Evolutionary conservation across 768 basidiomycete genomes (phyloP), one percentile per base, ranked within the genome.

Genomic region (Phylloporus sp.): DNA sequence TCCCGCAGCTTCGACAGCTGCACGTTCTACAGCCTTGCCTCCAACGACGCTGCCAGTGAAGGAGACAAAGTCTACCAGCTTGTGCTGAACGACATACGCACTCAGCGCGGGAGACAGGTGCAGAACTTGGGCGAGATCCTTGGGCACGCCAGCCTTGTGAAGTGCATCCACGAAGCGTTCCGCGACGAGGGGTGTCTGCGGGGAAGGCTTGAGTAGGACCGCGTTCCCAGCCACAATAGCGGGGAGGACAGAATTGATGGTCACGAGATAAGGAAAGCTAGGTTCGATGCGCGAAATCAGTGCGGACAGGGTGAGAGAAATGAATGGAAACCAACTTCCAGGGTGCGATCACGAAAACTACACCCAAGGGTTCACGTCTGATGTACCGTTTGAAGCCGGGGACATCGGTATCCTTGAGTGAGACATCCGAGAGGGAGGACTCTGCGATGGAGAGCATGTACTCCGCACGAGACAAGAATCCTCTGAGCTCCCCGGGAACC

Each of bases 151-250:
- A 0, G 92, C 93, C 2, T 74, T 71, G n/a, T 70, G 70, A 29
- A 93, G 77, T 0, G 89, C 86, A 13, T 74, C 65, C 1, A 80
- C 78, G 56, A 97, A 80, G 5, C 90, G 81, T 65, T 97, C 92
- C 4, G 88, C 94, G 0, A 85, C 82, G 40, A 92, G 74, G 5
- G 97, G 95, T 0, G 95, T 97, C 65, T 99, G 97, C 0, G 97
- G 97, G 2, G 94, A 95, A 0, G 97, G 95, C 68, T 98, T 99
- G 64, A 98, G 74, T 40, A 99, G 67, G 11, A 97, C 89, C 0
- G 90, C 71, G 66, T 99, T 98, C 27, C 97, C 90, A 6, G 95
- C 84, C 26, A 98, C 74, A 56, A 99, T 74, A 1, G 93, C 91
- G 2, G 97, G 97, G 22, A 99, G 79, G 45, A 98, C 83, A 4